Percentiles rank a stretch among this genome's conserved stretches.
Conservation (phyloP, 1,139 yeast species). For the Pichia sp. region DNA sequence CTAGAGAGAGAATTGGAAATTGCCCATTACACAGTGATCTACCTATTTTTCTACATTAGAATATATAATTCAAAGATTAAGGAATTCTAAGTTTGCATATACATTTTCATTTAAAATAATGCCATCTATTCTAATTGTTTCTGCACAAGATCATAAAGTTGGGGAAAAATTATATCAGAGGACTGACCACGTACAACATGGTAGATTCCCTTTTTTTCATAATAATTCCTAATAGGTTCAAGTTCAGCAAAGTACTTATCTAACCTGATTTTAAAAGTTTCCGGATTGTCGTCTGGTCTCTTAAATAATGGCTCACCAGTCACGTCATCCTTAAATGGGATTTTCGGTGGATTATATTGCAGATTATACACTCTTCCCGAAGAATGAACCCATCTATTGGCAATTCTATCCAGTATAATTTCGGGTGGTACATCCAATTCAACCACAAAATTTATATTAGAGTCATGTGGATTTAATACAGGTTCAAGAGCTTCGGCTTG, state of each 20-base stretch:
- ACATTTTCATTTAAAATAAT: background rate
- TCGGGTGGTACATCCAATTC: slow-evolving; percentile 78
- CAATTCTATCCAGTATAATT: slow-evolving; percentile 73
- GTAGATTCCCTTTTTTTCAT: slow-evolving; percentile 46
- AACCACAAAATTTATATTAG: slow-evolving; percentile 64
- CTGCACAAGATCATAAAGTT: slow-evolving; percentile 42
- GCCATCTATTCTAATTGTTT: slow-evolving; percentile 7
- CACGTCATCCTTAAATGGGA: slow-evolving; percentile 72
- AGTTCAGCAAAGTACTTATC: slow-evolving; percentile 55
- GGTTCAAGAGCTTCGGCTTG: slow-evolving; percentile 62
- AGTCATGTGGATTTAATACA: slow-evolving; percentile 35
- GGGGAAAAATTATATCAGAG: slow-evolving; percentile 77
- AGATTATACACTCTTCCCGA: slow-evolving; percentile 84
- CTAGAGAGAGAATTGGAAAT: no score
- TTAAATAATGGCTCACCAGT: slow-evolving; percentile 82
- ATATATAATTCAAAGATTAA: no score
- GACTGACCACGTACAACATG: slow-evolving; percentile 64
- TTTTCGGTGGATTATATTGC: slow-evolving; percentile 83
- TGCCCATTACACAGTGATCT: no score
- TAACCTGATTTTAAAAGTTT: slow-evolving; percentile 61
- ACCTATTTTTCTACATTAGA: no score
- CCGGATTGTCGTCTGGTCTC: slow-evolving; percentile 73
- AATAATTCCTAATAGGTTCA: slow-evolving; percentile 59
- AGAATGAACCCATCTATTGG: slow-evolving; percentile 81
- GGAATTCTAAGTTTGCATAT: no score